Evolutionary conservation across 257 asterid genomes (phyloP), one percentile per base, ranked within the genome.

Genomic region (Petrea volubilis): DNA sequence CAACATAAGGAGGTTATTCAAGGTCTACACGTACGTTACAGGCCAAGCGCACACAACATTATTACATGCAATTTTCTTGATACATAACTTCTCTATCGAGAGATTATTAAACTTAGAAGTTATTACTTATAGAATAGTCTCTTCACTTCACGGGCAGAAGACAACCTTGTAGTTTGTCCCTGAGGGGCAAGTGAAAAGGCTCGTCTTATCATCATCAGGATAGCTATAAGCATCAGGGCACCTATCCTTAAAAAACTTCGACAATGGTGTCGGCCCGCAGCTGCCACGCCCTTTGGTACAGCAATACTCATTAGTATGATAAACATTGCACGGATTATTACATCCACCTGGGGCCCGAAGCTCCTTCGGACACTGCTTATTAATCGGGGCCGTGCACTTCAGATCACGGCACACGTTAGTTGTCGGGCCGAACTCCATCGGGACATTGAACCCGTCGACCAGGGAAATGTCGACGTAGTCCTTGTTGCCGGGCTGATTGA

Each of bases 171-270:
- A 86, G 31, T 81, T 79, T 5, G 87, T 81, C 0, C 89, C 91
- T 11, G 71, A 50, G 0, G 79, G 85, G 66, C 91, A 83, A 12
- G 87, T 86, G 38, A 79, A 77, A 40, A 74, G 70, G 43, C 87
- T 86, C 0, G 85, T 86, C 0, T 56, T 75, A 65, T 83, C 87
- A 78, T 86, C 89, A 70, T 60, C 81, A 13, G 92, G 92, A 28
- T 77, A 83, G 64, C 84, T 81, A 5, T 81, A 86, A 11, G 92
- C 92, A 75, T 83, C 81, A 5, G 92, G 84, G 38, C 92, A 86
- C 56, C 80, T 77, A 7, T 71, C 64, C 80, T 81, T 77, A 23
- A 81, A 77, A 28, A 76, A 80, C 75, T 15, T 71, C 0, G 86
- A 85, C 0, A 24, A 10, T 0, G 11, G 0, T 1, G 88, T 82